Base-by-base conservation (phyloP, 192 early-diverging fungal genomes). In the Phycomyces nitens region DNA sequence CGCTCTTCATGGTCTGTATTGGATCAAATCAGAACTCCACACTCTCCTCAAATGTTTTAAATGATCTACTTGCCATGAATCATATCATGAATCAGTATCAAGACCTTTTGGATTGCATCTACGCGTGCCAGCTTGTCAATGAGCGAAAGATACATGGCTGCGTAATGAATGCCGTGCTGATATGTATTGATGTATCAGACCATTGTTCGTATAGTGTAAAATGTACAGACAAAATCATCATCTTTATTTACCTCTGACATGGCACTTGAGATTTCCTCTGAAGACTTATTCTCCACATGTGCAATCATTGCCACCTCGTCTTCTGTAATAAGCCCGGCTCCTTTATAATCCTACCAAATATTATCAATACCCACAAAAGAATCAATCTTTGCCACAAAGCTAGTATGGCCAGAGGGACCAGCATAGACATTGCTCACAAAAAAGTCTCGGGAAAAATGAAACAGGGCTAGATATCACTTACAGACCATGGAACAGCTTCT, bases 401-500 rank as follows among this genome's bases (percentile, higher is more conserved):
- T n/a, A n/a, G n/a, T n/a, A n/a, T n/a, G n/a, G n/a, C n/a, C n/a
- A n/a, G n/a, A n/a, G n/a, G n/a, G n/a, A n/a, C n/a, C n/a, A n/a
- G n/a, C n/a, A n/a, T 22, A 39, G 9, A 29, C 34, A n/a, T 7
- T 34, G 3, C 29, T 5, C 2, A 34, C 7, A 34, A 34, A 34
- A 34, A 34, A 34, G 2, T 7, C 7, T 34, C 29, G 7, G 7
- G 29, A 34, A 34, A 34, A 34, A 34, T 5, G 7, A 47, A 7
- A 47, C 11, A 18, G 12, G 11, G 12, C 12, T 3, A 18, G n/a
- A 47, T 18, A 47, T 14, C 12, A 54, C 15, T 40, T 75, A 91
- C 91, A 83, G 95, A 90, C 95, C 95, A 98, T 0, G 94, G 92
- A 68, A 96, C 89, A 15, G 89, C 82, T 59, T 84, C 83, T 14